Evolutionary conservation across 495 filamentous ascomycete species (phyloP), one percentile per base, ranked within the genome.

Genomic region (Cladorrhinum samala): DNA sequence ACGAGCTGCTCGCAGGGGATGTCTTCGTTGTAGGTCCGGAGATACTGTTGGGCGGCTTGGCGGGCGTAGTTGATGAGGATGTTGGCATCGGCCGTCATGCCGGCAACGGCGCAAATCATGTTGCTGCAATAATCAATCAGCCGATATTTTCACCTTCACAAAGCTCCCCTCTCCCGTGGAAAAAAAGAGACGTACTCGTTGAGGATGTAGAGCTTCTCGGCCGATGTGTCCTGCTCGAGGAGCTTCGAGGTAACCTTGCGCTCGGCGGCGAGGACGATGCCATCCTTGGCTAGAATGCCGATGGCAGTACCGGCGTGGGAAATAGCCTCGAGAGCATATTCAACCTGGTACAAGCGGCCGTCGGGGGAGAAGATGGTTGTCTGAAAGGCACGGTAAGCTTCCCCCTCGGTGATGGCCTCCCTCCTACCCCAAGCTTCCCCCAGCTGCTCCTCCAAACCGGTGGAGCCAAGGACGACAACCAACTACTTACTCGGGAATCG

Each of bases 281-380:
- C 93, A 83, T 98, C 93, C 70, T 91, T 90, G 49, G 93, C 92
- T 56, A 98, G 80, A 63, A 98, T 95, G 45, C 93, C 93, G 55
- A 98, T 82, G 54, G 93, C 93, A 19, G 93, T 98, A 52, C 93
- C 93, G 56, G 93, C 93, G 64, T 98, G 94, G 44, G 94, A 97
- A 66, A 98, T 98, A 63, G 93, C 93, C 68, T 98, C 93, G 18
- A 98, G 83, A 13, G 93, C 93, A 82, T 98, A 98, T 82, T 98
- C 93, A 60, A 98, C 93, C 74, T 98, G 93, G 72, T 98, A 98
- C 48, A 98, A 81, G 61, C 93, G 91, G 49, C 93, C 93, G 74
- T 98, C 93, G 55, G 93, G 93, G 46, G 93, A 98, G 82, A 98
- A 98, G 79, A 97, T 98, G 71, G 93, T 98, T 60, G 93, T 98